A percentile compares a stretch with the other conserved stretches of the same genome.
phyloP scores from a whole-genome alignment of 2,329 filamentous ascomycete genomes.

The Camillea tinctor region DNA sequence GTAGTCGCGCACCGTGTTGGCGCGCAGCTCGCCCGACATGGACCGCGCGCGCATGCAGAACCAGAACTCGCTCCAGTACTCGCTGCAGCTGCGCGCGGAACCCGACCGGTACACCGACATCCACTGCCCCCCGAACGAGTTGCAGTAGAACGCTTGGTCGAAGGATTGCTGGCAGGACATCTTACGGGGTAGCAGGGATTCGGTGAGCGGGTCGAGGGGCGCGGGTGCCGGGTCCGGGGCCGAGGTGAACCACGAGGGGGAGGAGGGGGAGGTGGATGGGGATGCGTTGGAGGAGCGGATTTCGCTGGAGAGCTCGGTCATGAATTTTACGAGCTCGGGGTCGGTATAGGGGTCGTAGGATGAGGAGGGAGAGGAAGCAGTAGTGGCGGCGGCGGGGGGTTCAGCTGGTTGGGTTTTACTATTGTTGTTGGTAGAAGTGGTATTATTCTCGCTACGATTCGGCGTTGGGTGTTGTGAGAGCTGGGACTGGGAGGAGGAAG shows the following conservation, averaged over 20 bases:
- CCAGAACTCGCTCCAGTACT: constrained; percentile 93
- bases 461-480: constrained; percentile 10
- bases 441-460: constrained; percentile 13
- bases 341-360: no score
- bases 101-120: constrained; percentile 89
- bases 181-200: constrained; percentile 71
- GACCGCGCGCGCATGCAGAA: constrained; percentile 89
- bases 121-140: constrained; percentile 87
- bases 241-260: constrained; percentile 33
- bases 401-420: no score
- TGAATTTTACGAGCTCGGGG: constrained; percentile 11
- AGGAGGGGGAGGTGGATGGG: constrained; percentile 27
- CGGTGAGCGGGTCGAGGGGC: constrained; percentile 50
- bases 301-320: constrained; percentile 5
- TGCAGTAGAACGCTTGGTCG: constrained; percentile 92
- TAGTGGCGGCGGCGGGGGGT: no score
- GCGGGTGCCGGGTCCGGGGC: constrained; percentile 4
- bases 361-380: no score
- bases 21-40: constrained; percentile 58
- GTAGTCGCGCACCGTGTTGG: constrained; percentile 61
- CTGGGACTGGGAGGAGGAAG: constrained; percentile 4
- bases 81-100: constrained; percentile 69
- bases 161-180: constrained; percentile 92
- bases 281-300: constrained; percentile 17
- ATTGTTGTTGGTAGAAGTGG: constrained; percentile 9